Conservation (phyloP, 495 filamentous ascomycete species). For the Hypoxylon trugodes region DNA sequence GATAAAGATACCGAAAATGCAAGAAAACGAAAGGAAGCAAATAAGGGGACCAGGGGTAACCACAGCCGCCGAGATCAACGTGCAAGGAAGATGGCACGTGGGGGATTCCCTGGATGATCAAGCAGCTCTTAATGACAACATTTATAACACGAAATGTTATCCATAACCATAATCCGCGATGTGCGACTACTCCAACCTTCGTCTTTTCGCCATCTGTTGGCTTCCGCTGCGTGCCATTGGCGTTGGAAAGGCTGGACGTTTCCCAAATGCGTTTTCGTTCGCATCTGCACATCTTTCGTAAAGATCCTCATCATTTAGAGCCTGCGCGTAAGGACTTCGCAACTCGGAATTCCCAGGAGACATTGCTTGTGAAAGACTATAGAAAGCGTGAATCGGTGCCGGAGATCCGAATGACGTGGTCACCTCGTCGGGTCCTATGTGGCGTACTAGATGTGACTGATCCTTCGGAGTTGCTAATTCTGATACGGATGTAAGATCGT, state of each 20-base stretch:
- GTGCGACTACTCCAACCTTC: conserved; percentile 20
- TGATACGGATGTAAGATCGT: conserved; percentile 43
- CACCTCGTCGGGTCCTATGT: conserved; percentile 33
- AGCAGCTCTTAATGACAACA: no score
- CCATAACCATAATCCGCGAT: no score
- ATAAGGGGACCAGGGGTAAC: conserved; percentile 68
- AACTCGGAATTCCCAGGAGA: conserved; percentile 35
- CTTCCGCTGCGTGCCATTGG: conserved; percentile 10
- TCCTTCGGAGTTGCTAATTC: conserved; percentile 45
- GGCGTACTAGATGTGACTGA: conserved; percentile 33
- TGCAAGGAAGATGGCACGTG: conserved; percentile 79
- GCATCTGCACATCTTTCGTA: conserved; percentile 31
- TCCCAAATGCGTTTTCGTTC: conserved; percentile 27
- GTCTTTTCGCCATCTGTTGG: conserved; percentile 31
- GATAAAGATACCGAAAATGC: conserved; percentile 68
- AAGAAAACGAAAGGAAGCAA: conserved; percentile 71
- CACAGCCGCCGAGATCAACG: conserved; percentile 75
- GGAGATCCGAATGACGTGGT: conserved; percentile 39
- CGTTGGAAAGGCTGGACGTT: conserved; percentile 28
- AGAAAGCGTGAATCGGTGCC: conserved; percentile 32
- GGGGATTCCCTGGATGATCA: conserved; percentile 61
- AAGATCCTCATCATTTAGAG: conserved; percentile 40
- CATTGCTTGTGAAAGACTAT: conserved; percentile 17
- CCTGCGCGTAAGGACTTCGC: conserved; percentile 41
- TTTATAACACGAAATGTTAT: no score